A percentile compares a stretch with the other conserved stretches of the same genome.
These are phyloP conservation scores for Phoenix roebelenii DNA, from an alignment of 176 grass and related monocot species.

Conservation along the genomic window DNA sequence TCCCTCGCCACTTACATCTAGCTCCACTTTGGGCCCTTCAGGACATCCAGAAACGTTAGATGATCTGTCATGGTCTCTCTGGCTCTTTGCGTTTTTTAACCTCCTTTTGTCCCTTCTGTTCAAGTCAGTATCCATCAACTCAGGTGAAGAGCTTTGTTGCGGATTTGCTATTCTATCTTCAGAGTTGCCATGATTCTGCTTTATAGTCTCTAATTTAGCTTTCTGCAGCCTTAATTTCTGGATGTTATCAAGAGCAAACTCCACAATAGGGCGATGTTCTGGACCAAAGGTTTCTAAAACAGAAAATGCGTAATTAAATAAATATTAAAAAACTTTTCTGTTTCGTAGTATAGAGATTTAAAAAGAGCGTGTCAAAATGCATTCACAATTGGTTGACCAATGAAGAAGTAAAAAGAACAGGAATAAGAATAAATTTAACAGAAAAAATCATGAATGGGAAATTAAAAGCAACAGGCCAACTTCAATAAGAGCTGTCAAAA, in stretches of 20 bases:
- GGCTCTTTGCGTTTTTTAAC: slow-evolving; percentile 35
- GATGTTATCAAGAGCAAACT: slow-evolving; percentile 82
- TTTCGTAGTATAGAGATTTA: neutral
- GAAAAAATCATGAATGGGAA: no score
- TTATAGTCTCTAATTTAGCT: slow-evolving; percentile 14
- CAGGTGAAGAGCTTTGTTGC: slow-evolving; percentile 12
- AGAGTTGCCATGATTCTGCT: slow-evolving; percentile 18
- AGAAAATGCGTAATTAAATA: slow-evolving; percentile 5
- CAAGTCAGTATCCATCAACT: slow-evolving; percentile 15
- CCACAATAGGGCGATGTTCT: slow-evolving; percentile 71
- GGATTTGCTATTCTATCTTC: slow-evolving; percentile 19
- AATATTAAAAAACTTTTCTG: neutral
- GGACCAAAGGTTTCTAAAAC: slow-evolving; percentile 65
- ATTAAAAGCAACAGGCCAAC: no score
- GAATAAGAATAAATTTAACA: no score
- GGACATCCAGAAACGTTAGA: slow-evolving; percentile 18
- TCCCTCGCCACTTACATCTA: slow-evolving; percentile 1
- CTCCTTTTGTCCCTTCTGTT: slow-evolving; percentile 16
- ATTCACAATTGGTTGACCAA: no score
- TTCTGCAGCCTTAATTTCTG: slow-evolving; percentile 70
- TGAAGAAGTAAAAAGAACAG: no score
- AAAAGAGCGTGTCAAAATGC: neutral
- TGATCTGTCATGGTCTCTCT: slow-evolving; percentile 19
- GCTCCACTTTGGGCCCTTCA: slow-evolving; percentile 17
- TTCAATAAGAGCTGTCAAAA: no score